Conservation (phyloP, 2,329 filamentous ascomycete species). For the Talaromyces albobiverticillius region DNA sequence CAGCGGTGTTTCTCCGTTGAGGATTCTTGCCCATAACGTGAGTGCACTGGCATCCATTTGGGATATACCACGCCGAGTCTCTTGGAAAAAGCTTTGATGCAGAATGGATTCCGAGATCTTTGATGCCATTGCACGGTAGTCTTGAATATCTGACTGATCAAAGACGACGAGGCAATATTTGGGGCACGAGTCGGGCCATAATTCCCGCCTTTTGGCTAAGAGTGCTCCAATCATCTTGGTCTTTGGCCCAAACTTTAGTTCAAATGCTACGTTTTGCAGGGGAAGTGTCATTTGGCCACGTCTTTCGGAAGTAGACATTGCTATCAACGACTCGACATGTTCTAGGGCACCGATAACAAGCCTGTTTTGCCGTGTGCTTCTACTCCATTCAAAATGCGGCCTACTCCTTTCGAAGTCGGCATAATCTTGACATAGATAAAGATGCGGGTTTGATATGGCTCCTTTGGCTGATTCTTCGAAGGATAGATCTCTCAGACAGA, state of each 20-base stretch:
- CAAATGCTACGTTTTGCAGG: not conserved
- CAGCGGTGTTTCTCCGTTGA: not conserved
- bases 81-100: not conserved
- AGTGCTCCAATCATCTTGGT: not conserved
- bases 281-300: not conserved
- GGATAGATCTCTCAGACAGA: not conserved
- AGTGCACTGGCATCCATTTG: not conserved
- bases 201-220: constrained; percentile 1
- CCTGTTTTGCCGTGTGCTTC: not conserved
- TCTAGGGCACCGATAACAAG: not conserved
- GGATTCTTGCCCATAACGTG: not conserved
- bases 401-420: not conserved
- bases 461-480: not conserved
- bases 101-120: not conserved
- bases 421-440: not conserved
- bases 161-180: constrained; percentile 3
- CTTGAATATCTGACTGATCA: not conserved
- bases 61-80: not conserved
- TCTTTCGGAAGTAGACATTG: not conserved
- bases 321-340: not conserved
- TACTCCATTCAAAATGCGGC: not conserved
- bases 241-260: not conserved
- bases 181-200: not conserved
- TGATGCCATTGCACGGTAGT: not conserved
- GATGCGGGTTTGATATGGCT: constrained; percentile 3